A percentile compares a stretch with the other conserved stretches of the same genome.
Evolutionary conservation across 2,329 filamentous ascomycete genomes (phyloP).

Genomic region (Neurospora sp.): DNA sequence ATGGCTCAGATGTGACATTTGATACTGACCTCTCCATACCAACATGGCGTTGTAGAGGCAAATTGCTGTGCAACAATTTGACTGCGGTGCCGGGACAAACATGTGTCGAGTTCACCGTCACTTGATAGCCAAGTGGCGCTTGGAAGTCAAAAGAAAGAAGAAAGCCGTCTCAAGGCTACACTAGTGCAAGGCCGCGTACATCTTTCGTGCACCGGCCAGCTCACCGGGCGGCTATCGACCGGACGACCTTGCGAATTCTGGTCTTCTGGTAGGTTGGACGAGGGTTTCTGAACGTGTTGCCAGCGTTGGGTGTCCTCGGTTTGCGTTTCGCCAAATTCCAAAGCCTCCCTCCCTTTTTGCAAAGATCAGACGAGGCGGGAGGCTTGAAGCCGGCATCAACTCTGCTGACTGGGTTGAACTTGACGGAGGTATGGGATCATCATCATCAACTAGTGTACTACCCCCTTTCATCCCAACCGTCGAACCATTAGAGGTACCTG

Average conservation of each 20-base stretch:
- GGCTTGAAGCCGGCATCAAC: neutral
- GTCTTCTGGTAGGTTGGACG: neutral
- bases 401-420: neutral
- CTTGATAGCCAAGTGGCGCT: neutral
- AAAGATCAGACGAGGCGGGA: neutral
- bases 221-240: neutral
- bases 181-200: neutral
- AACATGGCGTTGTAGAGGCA: neutral
- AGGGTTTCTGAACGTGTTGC: neutral
- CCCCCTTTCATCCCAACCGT: neutral
- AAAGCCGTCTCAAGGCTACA: neutral
- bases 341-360: neutral
- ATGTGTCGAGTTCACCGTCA: neutral
- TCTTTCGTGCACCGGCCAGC: neutral
- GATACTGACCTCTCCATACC: neutral
- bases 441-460: neutral
- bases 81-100: neutral
- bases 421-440: neutral
- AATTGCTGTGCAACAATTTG: neutral
- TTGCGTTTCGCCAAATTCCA: neutral
- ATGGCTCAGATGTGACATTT: neutral
- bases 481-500: neutral
- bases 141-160: neutral
- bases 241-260: neutral
- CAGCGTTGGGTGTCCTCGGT: neutral